phyloP scores from a whole-genome alignment of 2,329 filamentous ascomycete species.

The Colletotrichum sublineola region DNA sequence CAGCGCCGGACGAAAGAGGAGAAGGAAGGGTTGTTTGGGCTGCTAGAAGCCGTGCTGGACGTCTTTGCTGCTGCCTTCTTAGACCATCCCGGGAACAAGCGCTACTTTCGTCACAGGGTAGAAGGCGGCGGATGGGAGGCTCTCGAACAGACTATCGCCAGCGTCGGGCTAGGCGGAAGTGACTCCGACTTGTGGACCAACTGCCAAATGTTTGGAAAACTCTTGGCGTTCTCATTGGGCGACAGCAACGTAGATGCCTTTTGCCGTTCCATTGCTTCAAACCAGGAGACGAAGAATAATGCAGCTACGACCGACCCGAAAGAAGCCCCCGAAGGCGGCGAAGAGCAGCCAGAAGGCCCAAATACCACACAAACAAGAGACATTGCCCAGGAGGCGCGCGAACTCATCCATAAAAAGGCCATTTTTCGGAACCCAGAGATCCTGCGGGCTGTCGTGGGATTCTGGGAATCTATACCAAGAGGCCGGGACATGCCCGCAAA shows the following conservation, averaged over 20 bases:
- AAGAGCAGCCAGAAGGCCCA: background rate
- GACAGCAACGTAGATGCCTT: conserved; percentile 80
- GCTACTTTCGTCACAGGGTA: conserved; percentile 85
- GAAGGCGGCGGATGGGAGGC: conserved; percentile 83
- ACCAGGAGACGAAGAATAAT: conserved; percentile 28
- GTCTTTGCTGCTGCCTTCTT: conserved; percentile 82
- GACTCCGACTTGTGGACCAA: conserved; percentile 77
- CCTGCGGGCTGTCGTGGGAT: conserved; percentile 71
- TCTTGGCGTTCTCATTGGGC: conserved; percentile 84
- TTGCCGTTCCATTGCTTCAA: conserved; percentile 66
- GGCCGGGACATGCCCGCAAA: conserved; percentile 59
- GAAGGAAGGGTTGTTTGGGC: conserved; percentile 74
- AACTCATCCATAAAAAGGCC: conserved; percentile 64
- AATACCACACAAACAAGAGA: conserved; percentile 27
- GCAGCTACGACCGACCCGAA: conserved; percentile 44
- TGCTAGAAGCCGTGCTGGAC: conserved; percentile 79
- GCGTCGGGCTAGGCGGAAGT: conserved; percentile 73
- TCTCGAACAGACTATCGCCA: conserved; percentile 79
- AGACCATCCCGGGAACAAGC: conserved; percentile 85
- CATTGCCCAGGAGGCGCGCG: conserved; percentile 57
- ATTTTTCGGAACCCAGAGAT: conserved; percentile 73
- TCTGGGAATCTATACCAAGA: conserved; percentile 74
- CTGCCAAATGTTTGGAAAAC: conserved; percentile 83
- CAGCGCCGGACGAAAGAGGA: conserved; percentile 71
- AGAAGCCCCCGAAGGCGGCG: conserved; percentile 46